These are phyloP conservation scores for Sarocladiaceae sp. DNA, from an alignment of 2,329 filamentous ascomycete genomes.

Conservation along the genomic window DNA sequence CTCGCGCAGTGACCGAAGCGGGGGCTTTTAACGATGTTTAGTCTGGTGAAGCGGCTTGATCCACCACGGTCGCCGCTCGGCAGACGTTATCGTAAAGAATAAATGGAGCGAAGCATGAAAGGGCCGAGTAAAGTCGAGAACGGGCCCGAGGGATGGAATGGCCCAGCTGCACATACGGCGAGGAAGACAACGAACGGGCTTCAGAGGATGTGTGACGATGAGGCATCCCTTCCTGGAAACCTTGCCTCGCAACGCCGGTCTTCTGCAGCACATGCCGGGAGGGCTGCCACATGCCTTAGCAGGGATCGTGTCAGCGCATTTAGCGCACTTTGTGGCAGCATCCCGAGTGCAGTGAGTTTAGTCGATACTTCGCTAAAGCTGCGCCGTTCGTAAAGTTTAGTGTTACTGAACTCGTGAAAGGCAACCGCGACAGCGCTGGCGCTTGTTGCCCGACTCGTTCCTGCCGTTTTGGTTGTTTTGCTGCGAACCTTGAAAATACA, in stretches of 20 bases:
- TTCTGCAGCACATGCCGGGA: no score
- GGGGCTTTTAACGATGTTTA: constrained; percentile 1
- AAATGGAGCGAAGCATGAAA: neutral
- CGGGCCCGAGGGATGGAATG: neutral
- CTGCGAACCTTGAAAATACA: no score
- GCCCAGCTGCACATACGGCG: neutral
- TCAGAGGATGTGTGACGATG: neutral
- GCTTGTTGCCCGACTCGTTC: no score
- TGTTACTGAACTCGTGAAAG: no score
- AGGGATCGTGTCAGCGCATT: neutral
- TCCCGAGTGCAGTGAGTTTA: no score
- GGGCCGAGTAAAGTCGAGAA: constrained; percentile 4
- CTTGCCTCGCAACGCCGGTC: no score
- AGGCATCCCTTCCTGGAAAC: neutral
- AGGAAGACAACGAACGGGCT: neutral
- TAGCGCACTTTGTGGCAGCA: no score
- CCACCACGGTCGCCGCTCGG: neutral
- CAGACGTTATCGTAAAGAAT: neutral
- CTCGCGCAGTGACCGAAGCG: constrained; percentile 1
- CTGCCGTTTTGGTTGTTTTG: no score
- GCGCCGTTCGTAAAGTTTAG: no score
- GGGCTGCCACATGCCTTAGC: neutral
- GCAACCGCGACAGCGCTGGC: no score
- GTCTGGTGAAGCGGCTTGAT: constrained; percentile 1
- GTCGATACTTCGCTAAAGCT: no score